These are phyloP conservation scores for Zalaria obscura DNA, from an alignment of 2,329 filamentous ascomycete species.

Conservation along the genomic window DNA sequence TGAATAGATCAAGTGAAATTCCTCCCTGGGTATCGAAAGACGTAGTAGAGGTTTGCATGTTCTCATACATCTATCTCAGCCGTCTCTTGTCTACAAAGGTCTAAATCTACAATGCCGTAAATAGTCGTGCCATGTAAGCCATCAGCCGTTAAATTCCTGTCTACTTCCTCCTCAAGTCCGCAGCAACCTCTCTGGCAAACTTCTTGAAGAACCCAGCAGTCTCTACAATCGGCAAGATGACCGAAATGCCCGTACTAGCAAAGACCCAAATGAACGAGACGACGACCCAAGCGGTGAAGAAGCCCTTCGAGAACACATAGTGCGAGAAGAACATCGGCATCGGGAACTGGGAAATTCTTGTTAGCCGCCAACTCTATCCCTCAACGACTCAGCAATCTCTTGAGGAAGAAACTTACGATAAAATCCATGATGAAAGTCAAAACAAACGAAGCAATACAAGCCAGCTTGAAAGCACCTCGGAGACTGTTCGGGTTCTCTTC, in stretches of 20 bases:
- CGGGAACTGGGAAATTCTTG: constrained; percentile 10
- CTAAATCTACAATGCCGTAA: no score
- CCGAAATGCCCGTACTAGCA: constrained; percentile 19
- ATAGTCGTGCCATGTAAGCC: not conserved
- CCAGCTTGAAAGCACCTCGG: constrained; percentile 21
- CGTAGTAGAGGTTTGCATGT: no score
- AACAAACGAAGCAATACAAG: constrained; percentile 20
- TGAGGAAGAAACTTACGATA: constrained; percentile 7
- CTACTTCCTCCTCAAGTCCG: constrained; percentile 1
- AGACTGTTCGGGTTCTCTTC: constrained; percentile 19
- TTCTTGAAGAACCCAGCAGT: constrained; percentile 17
- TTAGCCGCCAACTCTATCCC: no score
- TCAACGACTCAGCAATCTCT: no score
- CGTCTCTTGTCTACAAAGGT: no score
- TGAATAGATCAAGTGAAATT: no score
- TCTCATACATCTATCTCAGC: no score
- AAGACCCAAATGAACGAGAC: constrained; percentile 27
- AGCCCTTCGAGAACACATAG: constrained; percentile 25
- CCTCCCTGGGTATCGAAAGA: no score
- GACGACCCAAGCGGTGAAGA: constrained; percentile 25
- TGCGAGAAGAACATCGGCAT: constrained; percentile 27
- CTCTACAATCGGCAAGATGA: constrained; percentile 26
- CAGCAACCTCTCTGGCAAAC: constrained; percentile 3
- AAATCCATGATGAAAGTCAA: constrained; percentile 25
- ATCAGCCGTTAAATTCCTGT: not conserved